Conservation (phyloP, 2,329 filamentous ascomycete genomes). For the Pyricularia grisea region DNA sequence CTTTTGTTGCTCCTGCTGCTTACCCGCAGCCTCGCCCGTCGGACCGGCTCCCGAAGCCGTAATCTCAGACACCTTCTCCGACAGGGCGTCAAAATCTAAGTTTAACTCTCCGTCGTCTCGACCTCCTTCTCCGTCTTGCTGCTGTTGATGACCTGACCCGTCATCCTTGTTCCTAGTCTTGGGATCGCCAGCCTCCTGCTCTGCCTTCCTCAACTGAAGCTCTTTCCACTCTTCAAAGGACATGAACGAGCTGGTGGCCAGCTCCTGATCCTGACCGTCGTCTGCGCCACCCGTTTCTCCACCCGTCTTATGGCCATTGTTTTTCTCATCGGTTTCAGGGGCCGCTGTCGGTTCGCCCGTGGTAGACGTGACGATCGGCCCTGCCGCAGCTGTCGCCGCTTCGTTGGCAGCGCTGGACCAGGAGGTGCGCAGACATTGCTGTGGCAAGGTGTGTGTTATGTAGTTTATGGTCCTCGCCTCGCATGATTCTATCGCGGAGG, state of each 20-base stretch:
- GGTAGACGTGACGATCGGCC: slow-evolving; percentile 8
- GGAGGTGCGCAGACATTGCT: slow-evolving; percentile 63
- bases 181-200: slow-evolving; percentile 62
- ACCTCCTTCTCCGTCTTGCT: slow-evolving; percentile 40
- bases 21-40: slow-evolving; percentile 8
- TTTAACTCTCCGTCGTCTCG: slow-evolving; percentile 83
- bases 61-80: slow-evolving; percentile 35
- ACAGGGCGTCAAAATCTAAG: slow-evolving; percentile 42
- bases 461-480: slow-evolving; percentile 66
- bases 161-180: slow-evolving; percentile 40
- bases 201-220: slow-evolving; percentile 77
- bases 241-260: slow-evolving; percentile 60
- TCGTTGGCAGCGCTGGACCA: slow-evolving; percentile 31
- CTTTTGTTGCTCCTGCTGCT: slow-evolving; percentile 5
- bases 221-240: slow-evolving; percentile 99
- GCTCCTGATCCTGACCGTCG: slow-evolving; percentile 29
- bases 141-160: slow-evolving; percentile 25
- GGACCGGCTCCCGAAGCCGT: slow-evolving; percentile 19
- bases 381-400: slow-evolving; percentile 3
- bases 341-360: slow-evolving; percentile 3
- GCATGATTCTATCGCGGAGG: slow-evolving; percentile 26
- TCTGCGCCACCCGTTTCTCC: slow-evolving; percentile 26
- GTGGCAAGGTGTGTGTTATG: slow-evolving; percentile 68
- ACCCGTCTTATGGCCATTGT: slow-evolving; percentile 5
- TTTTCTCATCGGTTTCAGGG: background rate